phyloP scores from a whole-genome alignment of 305 asterid species.

The Fraxinus nigra region DNA sequence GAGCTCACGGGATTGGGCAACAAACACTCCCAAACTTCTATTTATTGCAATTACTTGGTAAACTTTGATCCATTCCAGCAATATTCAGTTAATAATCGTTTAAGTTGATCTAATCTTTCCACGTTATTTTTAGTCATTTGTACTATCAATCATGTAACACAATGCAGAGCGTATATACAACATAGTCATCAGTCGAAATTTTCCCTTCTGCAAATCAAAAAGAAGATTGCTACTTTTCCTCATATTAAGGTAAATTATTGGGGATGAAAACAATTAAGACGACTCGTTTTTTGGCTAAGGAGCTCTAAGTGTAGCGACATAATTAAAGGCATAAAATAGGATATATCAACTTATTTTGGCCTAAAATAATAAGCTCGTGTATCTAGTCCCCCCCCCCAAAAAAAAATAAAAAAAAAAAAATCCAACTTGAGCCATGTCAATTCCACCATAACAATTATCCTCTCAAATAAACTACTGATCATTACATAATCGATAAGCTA shows the following conservation, averaged over 20 bases:
- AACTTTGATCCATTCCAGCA: background rate
- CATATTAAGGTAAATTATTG: too few species aligned
- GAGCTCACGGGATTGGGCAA: background rate
- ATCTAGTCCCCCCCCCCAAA: background rate
- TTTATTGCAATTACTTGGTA: background rate
- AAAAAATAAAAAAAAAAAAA: too few species aligned
- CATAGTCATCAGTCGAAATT: background rate
- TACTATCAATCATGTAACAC: background rate
- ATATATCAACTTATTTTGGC: background rate
- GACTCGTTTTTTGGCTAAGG: background rate
- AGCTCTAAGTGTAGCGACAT: background rate
- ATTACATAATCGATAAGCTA: background rate
- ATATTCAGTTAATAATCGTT: too few species aligned
- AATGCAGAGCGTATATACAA: too few species aligned
- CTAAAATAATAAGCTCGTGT: background rate
- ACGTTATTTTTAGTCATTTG: too few species aligned
- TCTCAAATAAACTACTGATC: background rate
- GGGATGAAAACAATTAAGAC: background rate
- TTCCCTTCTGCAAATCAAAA: background rate
- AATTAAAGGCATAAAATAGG: background rate
- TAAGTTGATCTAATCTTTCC: too few species aligned
- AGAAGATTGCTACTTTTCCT: background rate
- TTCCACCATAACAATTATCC: background rate
- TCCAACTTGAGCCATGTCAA: background rate
- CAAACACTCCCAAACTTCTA: background rate